A percentile compares a stretch with the other conserved stretches of the same genome.
Conservation (phyloP, 495 filamentous ascomycete species). For the Delitschia confertaspora region DNA sequence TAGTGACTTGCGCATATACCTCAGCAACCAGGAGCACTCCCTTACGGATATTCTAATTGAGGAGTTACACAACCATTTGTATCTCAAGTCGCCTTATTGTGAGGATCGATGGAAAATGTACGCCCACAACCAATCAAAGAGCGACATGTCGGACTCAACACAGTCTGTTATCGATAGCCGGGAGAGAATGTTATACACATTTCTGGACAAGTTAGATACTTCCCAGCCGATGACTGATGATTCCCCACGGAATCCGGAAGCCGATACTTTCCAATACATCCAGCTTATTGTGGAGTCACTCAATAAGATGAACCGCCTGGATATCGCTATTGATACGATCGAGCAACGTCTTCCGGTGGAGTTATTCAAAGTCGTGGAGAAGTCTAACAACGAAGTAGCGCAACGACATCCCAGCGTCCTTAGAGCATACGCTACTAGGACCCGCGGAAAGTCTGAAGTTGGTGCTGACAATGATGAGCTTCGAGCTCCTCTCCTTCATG, state of each 20-base stretch:
- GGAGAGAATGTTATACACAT: slow-evolving; percentile 62
- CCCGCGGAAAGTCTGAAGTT: slow-evolving; percentile 9
- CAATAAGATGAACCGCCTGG: slow-evolving; percentile 76
- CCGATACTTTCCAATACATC: slow-evolving; percentile 89
- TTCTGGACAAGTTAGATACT: slow-evolving; percentile 74
- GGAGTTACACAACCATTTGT: slow-evolving; percentile 93
- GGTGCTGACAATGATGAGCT: slow-evolving; percentile 52
- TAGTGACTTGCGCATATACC: slow-evolving; percentile 74
- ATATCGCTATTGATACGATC: slow-evolving; percentile 76
- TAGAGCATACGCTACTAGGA: slow-evolving; percentile 37
- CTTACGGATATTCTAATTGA: slow-evolving; percentile 92
- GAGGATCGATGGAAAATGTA: slow-evolving; percentile 85
- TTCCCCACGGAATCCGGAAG: slow-evolving; percentile 81
- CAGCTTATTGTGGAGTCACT: slow-evolving; percentile 79
- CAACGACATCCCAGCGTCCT: slow-evolving; percentile 73
- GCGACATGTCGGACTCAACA: slow-evolving; percentile 13
- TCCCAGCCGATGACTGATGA: slow-evolving; percentile 66
- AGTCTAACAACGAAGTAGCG: slow-evolving; percentile 87
- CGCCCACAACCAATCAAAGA: slow-evolving; percentile 28
- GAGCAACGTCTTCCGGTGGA: slow-evolving; percentile 92
- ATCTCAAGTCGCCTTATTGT: slow-evolving; percentile 93
- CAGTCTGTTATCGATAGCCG: slow-evolving; percentile 27
- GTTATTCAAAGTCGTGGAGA: slow-evolving; percentile 86
- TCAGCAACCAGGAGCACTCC: slow-evolving; percentile 80
- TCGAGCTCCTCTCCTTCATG: slow-evolving; percentile 72